Evolutionary conservation across 2,329 filamentous ascomycete genomes (phyloP).

Genomic region (Stemphylium vesicarium): DNA sequence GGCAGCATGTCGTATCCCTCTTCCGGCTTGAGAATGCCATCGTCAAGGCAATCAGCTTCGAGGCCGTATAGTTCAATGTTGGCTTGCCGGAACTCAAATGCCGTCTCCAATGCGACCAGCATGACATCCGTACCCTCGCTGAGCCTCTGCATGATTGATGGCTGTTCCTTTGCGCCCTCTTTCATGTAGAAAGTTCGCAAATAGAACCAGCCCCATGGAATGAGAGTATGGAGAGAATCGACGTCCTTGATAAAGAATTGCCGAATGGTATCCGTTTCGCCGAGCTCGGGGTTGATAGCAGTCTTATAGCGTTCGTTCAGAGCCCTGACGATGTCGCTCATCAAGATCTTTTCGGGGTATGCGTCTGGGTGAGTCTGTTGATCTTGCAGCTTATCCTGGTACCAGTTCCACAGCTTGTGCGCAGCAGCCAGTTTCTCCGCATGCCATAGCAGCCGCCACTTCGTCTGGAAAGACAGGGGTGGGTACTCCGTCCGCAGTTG

Average conservation of each 20-base stretch:
- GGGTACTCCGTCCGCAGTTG: conserved; percentile 71
- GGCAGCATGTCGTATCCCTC: conserved; percentile 72
- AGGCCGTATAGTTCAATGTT: conserved; percentile 78
- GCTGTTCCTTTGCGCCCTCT: conserved; percentile 65
- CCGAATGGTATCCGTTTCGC: conserved; percentile 80
- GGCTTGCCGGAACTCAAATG: conserved; percentile 72
- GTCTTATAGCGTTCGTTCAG: conserved; percentile 80
- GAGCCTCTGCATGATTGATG: conserved; percentile 52
- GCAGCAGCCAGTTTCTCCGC: conserved; percentile 90
- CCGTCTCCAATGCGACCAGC: conserved; percentile 66
- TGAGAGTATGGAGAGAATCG: conserved; percentile 72
- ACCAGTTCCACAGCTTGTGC: conserved; percentile 77
- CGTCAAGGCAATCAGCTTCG: conserved; percentile 64
- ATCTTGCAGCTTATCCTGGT: conserved; percentile 74
- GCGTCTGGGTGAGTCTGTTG: conserved; percentile 68
- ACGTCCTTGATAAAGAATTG: conserved; percentile 78
- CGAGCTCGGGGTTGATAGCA: conserved; percentile 65
- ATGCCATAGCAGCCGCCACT: conserved; percentile 84
- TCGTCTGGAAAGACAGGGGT: conserved; percentile 69
- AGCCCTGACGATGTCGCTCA: conserved; percentile 75
- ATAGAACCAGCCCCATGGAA: conserved; percentile 73
- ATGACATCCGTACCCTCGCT: conserved; percentile 79
- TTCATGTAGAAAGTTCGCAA: conserved; percentile 77
- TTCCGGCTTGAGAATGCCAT: conserved; percentile 51
- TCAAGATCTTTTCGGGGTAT: conserved; percentile 69